phyloP scores from a whole-genome alignment of 768 basidiomycete species.

The Tricholoma sp. region DNA sequence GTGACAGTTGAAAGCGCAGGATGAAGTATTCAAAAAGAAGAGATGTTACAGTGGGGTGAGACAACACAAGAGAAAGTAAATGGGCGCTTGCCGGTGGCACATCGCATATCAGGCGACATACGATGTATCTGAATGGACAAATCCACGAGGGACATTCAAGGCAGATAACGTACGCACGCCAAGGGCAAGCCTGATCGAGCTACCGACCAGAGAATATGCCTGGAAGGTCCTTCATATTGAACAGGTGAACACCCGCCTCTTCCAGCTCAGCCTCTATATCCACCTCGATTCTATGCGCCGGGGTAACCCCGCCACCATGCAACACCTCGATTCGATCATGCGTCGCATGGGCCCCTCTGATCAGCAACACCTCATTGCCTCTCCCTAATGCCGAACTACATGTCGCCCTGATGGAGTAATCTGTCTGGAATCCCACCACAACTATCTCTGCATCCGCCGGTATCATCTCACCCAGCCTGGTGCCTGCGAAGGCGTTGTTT shows the following conservation, averaged over 20 bases:
- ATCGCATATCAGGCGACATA: background rate
- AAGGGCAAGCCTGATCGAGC: background rate
- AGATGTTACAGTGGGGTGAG: too few relatives aligned
- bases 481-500: slow-evolving; percentile 68
- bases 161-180: background rate
- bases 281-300: slow-evolving; percentile 45
- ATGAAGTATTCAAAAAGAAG: too few relatives aligned
- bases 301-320: slow-evolving; percentile 50
- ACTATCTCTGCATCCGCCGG: slow-evolving; percentile 54
- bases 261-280: slow-evolving; percentile 66
- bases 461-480: slow-evolving; percentile 44
- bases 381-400: slow-evolving; percentile 56
- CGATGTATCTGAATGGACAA: background rate
- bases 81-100: background rate
- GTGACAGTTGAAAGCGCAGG: too few relatives aligned
- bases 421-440: slow-evolving; percentile 63
- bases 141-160: background rate
- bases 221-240: slow-evolving; percentile 63
- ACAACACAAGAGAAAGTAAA: background rate
- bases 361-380: slow-evolving; percentile 63
- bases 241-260: slow-evolving; percentile 58
- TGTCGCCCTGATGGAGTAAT: slow-evolving; percentile 57
- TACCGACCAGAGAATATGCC: slow-evolving; percentile 56
- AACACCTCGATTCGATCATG: slow-evolving; percentile 61
- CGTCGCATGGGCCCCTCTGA: slow-evolving; percentile 63